Base-by-base conservation (phyloP, 1,139 yeast species). In the Suhomyces yuchorum region DNA sequence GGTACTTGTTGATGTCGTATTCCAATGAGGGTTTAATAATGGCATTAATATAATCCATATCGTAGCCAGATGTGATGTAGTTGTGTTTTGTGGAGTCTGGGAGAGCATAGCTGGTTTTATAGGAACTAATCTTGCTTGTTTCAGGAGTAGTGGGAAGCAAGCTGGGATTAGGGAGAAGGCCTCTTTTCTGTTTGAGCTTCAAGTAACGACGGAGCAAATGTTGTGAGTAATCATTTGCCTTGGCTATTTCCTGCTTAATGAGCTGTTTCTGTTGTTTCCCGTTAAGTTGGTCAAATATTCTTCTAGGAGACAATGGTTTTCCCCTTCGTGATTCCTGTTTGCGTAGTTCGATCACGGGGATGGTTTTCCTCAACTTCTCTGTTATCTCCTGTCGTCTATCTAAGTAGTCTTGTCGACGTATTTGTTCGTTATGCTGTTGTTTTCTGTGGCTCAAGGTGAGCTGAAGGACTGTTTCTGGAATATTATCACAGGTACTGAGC, bases 1-100 rank as follows among this genome's bases (percentile, higher is more conserved):
- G 66, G 34, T 55, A 48, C 43, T 59, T 56, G 51, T 75, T 75
- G 42, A 74, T 61, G 42, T 67, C 70, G 52, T 62, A 67, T 51
- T 68, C 78, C 14, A 75, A 38, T 12, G 64, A 65, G 0, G 78
- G 78, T 32, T 63, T 66, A n/a, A 74, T 40, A 3, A 75, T 60
- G 1, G 70, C 56, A 14, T 71, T 67, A 6, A 75, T 56, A 38
- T 70, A 66, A 20, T 63, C 67, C 51, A 54, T 46, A 50, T 74
- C 78, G 55, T 73, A 75, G 0, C 70, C 74, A 1, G 54, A 43
- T 7, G 53, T 46, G n/a, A 71, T 47, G 1, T 60, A 53, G 18
- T 55, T 38, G 3, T 46, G 43, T 20, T 50, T 56, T 11, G 63
- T 62, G 2, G 70, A 61, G 2, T 64, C 63, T 4, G 67, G 66